Evolutionary conservation across 768 basidiomycete species (phyloP).

Genomic region (Podaxis rugospora): DNA sequence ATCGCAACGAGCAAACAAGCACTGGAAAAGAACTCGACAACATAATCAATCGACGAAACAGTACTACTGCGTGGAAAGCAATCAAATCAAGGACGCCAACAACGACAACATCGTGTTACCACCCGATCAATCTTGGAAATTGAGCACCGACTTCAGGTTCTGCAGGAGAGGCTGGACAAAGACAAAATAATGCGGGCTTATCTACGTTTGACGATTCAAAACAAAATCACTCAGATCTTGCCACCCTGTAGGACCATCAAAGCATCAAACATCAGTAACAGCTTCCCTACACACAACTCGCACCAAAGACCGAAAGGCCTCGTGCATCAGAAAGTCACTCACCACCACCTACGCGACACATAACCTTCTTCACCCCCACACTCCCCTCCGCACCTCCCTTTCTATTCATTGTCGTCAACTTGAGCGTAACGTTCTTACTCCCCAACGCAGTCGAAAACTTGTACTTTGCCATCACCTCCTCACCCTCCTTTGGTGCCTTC

Average conservation of each 20-base stretch:
- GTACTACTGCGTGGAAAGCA: neutral
- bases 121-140: neutral
- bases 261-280: conserved; percentile 4
- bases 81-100: neutral
- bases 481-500: conserved; percentile 60
- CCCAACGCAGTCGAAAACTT: conserved; percentile 71
- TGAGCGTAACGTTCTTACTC: conserved; percentile 73
- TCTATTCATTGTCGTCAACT: conserved; percentile 74
- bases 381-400: conserved; percentile 43
- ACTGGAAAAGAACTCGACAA: conserved; percentile 4
- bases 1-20: neutral
- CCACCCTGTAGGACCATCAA: conserved; percentile 48
- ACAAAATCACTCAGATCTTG: conserved; percentile 77
- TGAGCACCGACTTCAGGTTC: neutral
- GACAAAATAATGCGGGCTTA: neutral
- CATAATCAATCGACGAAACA: conserved; percentile 4
- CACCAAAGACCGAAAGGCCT: neutral
- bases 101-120: neutral
- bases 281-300: neutral
- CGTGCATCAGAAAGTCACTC: conserved; percentile 21
- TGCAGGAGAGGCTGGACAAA: neutral
- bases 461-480: conserved; percentile 83
- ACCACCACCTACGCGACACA: conserved; percentile 90
- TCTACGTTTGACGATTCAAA: conserved; percentile 60
- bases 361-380: conserved; percentile 75